A percentile compares a stretch with the other conserved stretches of the same genome.
phyloP scores from a whole-genome alignment of 345 rosid genomes.

The Murraya koenigii region DNA sequence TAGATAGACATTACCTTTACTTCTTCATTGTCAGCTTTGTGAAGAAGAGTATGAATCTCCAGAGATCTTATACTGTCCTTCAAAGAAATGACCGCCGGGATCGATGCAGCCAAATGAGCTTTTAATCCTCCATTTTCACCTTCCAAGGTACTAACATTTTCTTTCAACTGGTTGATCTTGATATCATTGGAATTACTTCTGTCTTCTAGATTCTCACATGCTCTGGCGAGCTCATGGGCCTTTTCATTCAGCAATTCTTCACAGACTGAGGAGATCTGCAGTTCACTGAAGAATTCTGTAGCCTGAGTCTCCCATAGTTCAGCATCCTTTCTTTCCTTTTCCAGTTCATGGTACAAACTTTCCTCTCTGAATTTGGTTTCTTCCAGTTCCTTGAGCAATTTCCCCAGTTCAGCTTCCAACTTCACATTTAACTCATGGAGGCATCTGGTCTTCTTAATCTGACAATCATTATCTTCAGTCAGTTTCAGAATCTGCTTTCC shows the following conservation, averaged over 20 bases:
- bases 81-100: slow-evolving; percentile 55
- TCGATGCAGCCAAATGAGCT: slow-evolving; percentile 47
- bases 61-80: slow-evolving; percentile 56
- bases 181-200: slow-evolving; percentile 33
- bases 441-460: slow-evolving; percentile 39
- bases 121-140: slow-evolving; percentile 53
- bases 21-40: slow-evolving; percentile 32
- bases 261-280: slow-evolving; percentile 48
- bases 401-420: slow-evolving; percentile 46
- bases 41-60: slow-evolving; percentile 47
- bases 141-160: slow-evolving; percentile 52
- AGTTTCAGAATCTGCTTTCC: slow-evolving; percentile 50
- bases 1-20: slow-evolving; percentile 41
- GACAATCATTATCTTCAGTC: slow-evolving; percentile 48
- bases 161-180: slow-evolving; percentile 58
- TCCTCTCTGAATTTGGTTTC: slow-evolving; percentile 50
- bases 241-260: slow-evolving; percentile 63
- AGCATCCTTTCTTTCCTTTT: slow-evolving; percentile 39
- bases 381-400: slow-evolving; percentile 40
- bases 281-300: slow-evolving; percentile 41
- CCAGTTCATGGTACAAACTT: slow-evolving; percentile 48
- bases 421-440: slow-evolving; percentile 40
- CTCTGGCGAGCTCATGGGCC: slow-evolving; percentile 47
- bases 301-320: slow-evolving; percentile 65
- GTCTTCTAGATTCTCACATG: slow-evolving; percentile 40